Evolutionary conservation across 2,329 filamentous ascomycete genomes (phyloP).

Genomic region (Ophiosphaerella herpotricha): DNA sequence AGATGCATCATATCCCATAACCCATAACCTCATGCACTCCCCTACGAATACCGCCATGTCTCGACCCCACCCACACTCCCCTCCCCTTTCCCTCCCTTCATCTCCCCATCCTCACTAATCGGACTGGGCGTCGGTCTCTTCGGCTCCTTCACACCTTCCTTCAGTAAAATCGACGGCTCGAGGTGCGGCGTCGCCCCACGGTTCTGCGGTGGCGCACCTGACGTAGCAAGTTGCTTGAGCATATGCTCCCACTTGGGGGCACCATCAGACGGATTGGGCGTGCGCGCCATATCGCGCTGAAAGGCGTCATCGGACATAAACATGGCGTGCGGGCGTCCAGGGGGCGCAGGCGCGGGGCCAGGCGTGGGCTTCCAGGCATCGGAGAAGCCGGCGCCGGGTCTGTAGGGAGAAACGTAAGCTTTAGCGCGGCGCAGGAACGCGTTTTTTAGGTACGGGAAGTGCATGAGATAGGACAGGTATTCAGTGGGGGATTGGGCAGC

Average conservation of each 20-base stretch:
- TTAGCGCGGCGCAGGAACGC: conserved; percentile 51
- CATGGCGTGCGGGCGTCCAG: too few relatives aligned
- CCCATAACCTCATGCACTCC: not conserved
- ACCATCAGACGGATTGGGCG: conserved; percentile 22
- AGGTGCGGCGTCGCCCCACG: too few relatives aligned
- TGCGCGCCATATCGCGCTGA: conserved; percentile 45
- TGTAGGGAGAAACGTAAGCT: conserved; percentile 55
- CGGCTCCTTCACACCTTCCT: too few relatives aligned
- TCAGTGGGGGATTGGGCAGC: conserved; percentile 43
- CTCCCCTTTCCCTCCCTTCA: conserved; percentile 11
- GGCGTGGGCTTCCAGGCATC: conserved; percentile 44
- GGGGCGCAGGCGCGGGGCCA: too few relatives aligned
- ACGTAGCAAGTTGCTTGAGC: conserved; percentile 37
- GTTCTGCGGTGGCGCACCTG: not conserved
- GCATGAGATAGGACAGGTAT: conserved; percentile 50
- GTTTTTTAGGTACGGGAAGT: conserved; percentile 53
- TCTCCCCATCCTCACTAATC: conserved; percentile 35
- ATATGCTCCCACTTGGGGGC: conserved; percentile 41
- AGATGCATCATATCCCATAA: not conserved
- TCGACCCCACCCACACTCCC: conserved; percentile 10
- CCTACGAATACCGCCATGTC: conserved; percentile 37
- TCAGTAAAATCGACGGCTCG: too few relatives aligned
- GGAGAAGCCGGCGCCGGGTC: conserved; percentile 48
- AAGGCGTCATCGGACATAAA: conserved; percentile 54
- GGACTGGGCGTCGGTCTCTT: conserved; percentile 37